phyloP scores from a whole-genome alignment of 306 rosid genomes.

The Dalbergia cultrata region DNA sequence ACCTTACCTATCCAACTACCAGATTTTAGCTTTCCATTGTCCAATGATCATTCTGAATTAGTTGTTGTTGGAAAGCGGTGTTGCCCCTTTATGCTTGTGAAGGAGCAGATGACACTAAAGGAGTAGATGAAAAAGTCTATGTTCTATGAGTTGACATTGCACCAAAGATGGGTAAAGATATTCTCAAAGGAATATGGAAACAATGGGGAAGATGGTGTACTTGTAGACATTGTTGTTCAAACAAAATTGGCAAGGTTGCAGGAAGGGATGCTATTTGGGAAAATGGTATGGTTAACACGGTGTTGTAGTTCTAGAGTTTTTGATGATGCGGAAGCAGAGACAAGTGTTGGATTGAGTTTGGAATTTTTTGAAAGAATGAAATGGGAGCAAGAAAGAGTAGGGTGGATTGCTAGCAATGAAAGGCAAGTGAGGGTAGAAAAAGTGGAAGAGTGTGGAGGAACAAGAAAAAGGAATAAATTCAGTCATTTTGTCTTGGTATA shows the following conservation, averaged over 20 bases:
- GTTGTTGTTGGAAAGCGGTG: constrained; percentile 67
- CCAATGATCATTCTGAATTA: constrained; percentile 28
- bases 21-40: constrained; percentile 35
- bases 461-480: constrained; percentile 52
- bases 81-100: constrained; percentile 62
- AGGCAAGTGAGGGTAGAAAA: constrained; percentile 45
- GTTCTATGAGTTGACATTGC: constrained; percentile 63
- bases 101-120: constrained; percentile 45
- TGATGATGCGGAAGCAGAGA: constrained; percentile 40
- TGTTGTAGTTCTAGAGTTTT: constrained; percentile 50
- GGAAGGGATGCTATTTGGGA: constrained; percentile 46
- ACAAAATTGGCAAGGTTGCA: constrained; percentile 42
- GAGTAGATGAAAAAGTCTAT: constrained; percentile 45
- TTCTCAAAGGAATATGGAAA: constrained; percentile 25
- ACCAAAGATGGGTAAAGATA: constrained; percentile 63
- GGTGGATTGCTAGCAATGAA: constrained; percentile 42
- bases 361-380: no score
- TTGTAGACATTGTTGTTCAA: constrained; percentile 55
- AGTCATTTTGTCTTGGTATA: constrained; percentile 61
- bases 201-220: background rate
- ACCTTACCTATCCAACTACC: constrained; percentile 54
- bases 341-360: constrained; percentile 51
- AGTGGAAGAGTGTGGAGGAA: constrained; percentile 54
- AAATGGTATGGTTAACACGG: background rate
- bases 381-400: constrained; percentile 50